Base-by-base conservation (phyloP, 768 basidiomycete species). In the Dioszegia aurantiaca region DNA sequence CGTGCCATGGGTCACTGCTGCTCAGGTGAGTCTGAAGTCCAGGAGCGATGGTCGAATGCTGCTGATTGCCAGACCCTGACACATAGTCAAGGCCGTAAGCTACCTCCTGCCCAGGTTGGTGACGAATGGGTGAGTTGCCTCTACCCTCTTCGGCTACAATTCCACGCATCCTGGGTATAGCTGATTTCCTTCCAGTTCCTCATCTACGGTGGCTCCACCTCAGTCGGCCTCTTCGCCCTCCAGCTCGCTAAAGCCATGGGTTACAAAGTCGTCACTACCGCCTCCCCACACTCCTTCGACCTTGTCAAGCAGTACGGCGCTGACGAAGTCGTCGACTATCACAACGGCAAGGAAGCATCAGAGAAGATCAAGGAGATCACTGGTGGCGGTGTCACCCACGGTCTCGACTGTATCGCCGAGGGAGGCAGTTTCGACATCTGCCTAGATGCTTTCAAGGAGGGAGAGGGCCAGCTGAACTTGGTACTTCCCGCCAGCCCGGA, bases 321-420 rank as follows among this genome's bases (percentile, higher is more conserved):
- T 11, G 71, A 76, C 41, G 74, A 65, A 17, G 77, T 78, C 19
- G 79, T 81, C 42, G 82, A 84, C 70, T 73, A 73, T 56, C 57
- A 63, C 37, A 55, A 27, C n/a, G 43, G 45, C 12, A 64, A 64
- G 48, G 55, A 17, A 51, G 62, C 27, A 27, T 60, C 39, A 36
- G 42, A 56, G 24, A 39, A 65, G 33, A 65, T 69, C 45, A 59
- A 61, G 58, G 27, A 51, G 37, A 63, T 70, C 55, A 69, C 70
- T 21, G 62, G 55, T 14, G 63, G 63, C 24, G 61, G 61, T 5
- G 60, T 49, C 8, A 27, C 63, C 3, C 44, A 52, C 12, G 48
- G 57, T 11, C 46, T 72, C 14, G 69, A 75, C 36, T 60, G 60
- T 39, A 67, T 73, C 43, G 56, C 56, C 24, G 65, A 57, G 45